phyloP scores from a whole-genome alignment of 768 basidiomycete species.

The Kwoniella botswanensis region DNA sequence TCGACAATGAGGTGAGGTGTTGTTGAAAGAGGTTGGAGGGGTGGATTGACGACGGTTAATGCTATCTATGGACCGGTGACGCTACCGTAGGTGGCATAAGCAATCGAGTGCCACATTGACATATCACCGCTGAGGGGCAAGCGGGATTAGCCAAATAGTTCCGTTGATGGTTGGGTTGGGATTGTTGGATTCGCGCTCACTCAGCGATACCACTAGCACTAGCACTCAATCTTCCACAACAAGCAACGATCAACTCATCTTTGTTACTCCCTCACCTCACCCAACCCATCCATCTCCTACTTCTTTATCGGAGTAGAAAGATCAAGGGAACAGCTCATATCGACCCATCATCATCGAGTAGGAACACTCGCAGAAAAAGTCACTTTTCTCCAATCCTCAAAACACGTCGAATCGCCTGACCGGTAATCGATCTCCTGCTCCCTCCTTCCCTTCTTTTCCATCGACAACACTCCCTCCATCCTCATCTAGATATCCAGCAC shows the following conservation, averaged over 20 bases:
- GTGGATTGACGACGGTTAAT: constrained; percentile 13
- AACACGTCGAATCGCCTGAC: constrained; percentile 11
- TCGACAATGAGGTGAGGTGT: neutral
- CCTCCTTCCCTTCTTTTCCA: neutral
- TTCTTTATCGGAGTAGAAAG: constrained; percentile 27
- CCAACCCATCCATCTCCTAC: constrained; percentile 26
- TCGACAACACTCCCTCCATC: neutral
- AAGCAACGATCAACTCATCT: constrained; percentile 3
- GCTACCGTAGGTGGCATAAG: neutral
- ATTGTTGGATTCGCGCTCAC: constrained; percentile 11
- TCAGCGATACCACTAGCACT: constrained; percentile 2
- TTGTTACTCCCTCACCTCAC: neutral
- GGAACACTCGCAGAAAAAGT: neutral
- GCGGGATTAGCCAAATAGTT: neutral
- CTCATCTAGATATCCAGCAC: constrained; percentile 16
- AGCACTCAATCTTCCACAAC: neutral
- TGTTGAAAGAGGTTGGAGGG: neutral
- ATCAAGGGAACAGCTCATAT: constrained; percentile 12
- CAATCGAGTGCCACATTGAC: neutral
- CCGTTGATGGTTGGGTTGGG: neutral
- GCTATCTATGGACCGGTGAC: neutral
- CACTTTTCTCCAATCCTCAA: constrained; percentile 1
- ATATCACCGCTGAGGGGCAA: neutral
- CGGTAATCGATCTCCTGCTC: constrained; percentile 2
- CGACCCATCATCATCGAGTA: neutral